Evolutionary conservation across 2,329 filamentous ascomycete species (phyloP).

Genomic region (Aspergillus viridinutans): DNA sequence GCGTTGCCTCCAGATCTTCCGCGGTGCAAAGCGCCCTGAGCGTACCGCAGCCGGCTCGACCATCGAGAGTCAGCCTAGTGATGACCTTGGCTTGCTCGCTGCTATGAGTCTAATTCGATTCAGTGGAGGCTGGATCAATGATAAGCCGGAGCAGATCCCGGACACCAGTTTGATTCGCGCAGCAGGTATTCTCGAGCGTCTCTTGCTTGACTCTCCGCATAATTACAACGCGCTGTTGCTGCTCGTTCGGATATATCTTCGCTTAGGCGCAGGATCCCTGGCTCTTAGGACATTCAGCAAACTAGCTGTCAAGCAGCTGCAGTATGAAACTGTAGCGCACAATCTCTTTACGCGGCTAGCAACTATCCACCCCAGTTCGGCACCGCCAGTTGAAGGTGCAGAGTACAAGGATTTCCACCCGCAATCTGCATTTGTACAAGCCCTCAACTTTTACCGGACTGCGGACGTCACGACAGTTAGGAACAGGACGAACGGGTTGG

Average conservation of each 20-base stretch:
- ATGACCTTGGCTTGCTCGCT: slow-evolving; percentile 42
- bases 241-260: slow-evolving; percentile 41
- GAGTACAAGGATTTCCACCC: slow-evolving; percentile 42
- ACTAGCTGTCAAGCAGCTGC: slow-evolving; percentile 47
- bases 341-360: slow-evolving; percentile 46
- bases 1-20: slow-evolving; percentile 36
- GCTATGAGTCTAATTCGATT: slow-evolving; percentile 39
- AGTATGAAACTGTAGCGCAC: slow-evolving; percentile 47
- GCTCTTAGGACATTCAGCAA: slow-evolving; percentile 44
- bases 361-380: slow-evolving; percentile 43
- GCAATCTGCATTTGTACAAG: slow-evolving; percentile 37
- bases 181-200: slow-evolving; percentile 36
- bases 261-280: slow-evolving; percentile 43
- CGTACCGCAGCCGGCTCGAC: slow-evolving; percentile 25
- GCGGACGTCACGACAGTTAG: slow-evolving; percentile 35
- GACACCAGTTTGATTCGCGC: slow-evolving; percentile 34
- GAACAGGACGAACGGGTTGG: slow-evolving; percentile 36
- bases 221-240: slow-evolving; percentile 45
- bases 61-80: slow-evolving; percentile 42
- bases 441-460: slow-evolving; percentile 39
- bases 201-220: slow-evolving; percentile 41
- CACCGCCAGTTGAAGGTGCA: slow-evolving; percentile 35
- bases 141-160: slow-evolving; percentile 17
- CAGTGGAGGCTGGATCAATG: slow-evolving; percentile 15
- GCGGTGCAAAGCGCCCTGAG: slow-evolving; percentile 17